Evolutionary conservation across 164 flowering plant genomes (phyloP).

Genomic region (Dillenia turbinata): DNA sequence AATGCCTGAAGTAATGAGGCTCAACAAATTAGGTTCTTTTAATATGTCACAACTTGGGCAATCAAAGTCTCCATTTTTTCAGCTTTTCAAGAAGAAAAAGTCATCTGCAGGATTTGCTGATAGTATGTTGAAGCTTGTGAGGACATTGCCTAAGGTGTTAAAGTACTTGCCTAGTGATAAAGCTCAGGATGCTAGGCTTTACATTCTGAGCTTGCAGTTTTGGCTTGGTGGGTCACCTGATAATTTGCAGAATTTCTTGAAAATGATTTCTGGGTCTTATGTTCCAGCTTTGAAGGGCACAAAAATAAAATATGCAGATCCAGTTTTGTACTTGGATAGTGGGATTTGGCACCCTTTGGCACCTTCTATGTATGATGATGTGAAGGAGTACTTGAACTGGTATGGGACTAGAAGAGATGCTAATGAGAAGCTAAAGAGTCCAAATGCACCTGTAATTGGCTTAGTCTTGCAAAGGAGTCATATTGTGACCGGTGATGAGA

Average conservation of each 20-base stretch:
- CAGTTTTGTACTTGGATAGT: constrained; percentile 82
- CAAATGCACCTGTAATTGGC: constrained; percentile 76
- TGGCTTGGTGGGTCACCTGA: constrained; percentile 99
- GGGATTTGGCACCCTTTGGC: constrained; percentile 99
- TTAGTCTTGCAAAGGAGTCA: constrained; percentile 85
- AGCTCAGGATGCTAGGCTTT: constrained; percentile 96
- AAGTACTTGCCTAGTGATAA: constrained; percentile 97
- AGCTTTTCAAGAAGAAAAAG: constrained; percentile 90
- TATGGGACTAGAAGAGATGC: constrained; percentile 87
- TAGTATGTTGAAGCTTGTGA: constrained; percentile 93
- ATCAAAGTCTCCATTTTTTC: constrained; percentile 93
- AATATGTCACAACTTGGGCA: constrained; percentile 98
- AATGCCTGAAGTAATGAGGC: constrained; percentile 99
- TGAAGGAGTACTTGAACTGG: constrained; percentile 98
- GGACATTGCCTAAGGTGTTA: constrained; percentile 95
- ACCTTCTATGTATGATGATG: constrained; percentile 97
- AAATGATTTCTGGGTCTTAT: constrained; percentile 94
- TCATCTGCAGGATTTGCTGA: constrained; percentile 88
- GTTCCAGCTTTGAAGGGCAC: constrained; percentile 78
- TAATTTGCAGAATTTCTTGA: constrained; percentile 82
- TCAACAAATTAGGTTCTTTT: constrained; percentile 89
- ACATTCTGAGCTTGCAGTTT: constrained; percentile 89
- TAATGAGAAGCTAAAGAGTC: constrained; percentile 65
- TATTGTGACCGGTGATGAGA: constrained; percentile 95
- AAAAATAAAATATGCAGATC: constrained; percentile 81